These are phyloP conservation scores for Gossypium mustelinum DNA, from an alignment of 345 rosid genomes.

Conservation along the genomic window DNA sequence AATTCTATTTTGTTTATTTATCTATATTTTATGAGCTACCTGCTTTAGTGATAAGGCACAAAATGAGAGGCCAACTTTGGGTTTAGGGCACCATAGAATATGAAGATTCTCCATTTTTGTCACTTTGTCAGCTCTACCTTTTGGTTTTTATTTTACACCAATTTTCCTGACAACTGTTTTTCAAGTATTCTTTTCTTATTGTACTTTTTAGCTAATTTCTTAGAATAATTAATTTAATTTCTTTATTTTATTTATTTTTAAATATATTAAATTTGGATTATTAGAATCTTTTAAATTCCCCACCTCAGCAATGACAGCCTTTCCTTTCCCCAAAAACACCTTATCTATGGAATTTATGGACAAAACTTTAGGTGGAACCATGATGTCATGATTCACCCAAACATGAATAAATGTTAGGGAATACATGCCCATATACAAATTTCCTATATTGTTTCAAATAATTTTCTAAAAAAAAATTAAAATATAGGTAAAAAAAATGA, in stretches of 20 bases:
- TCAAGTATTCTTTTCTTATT: background rate
- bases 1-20: background rate
- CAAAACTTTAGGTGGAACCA: background rate
- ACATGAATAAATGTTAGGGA: background rate
- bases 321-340: background rate
- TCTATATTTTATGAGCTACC: background rate
- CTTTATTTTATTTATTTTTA: background rate
- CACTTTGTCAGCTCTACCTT: conserved; percentile 3
- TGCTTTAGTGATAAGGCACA: conserved; percentile 23
- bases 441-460: background rate
- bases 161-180: background rate
- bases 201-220: background rate
- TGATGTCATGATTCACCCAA: background rate
- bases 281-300: background rate
- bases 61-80: conserved; percentile 20
- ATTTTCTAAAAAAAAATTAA: background rate
- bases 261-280: too few species aligned
- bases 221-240: background rate
- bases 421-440: background rate
- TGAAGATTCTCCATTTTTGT: conserved; percentile 13
- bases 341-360: background rate
- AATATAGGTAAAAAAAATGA: background rate
- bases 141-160: background rate
- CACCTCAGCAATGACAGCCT: conserved; percentile 12
- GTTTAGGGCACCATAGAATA: background rate